Evolutionary conservation across 208 protist genomes (phyloP).

Genomic region (Trypanosoma grayi): DNA sequence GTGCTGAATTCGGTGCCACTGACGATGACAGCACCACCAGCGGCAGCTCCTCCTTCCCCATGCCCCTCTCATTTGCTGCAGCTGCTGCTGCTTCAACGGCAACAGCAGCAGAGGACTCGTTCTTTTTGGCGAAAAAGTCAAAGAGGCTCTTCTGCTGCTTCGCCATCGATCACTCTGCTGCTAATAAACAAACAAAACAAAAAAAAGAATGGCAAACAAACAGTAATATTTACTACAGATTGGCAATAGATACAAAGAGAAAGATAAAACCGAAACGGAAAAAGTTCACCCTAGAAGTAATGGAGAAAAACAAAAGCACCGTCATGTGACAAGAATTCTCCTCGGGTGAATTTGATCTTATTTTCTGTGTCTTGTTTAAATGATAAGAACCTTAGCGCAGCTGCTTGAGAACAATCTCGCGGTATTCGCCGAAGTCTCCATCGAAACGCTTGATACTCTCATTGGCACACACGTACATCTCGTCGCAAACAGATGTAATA

Average conservation of each 20-base stretch:
- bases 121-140: slow-evolving; percentile 3
- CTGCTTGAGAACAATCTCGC: slow-evolving; percentile 70
- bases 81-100: slow-evolving; percentile 17
- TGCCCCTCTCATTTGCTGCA: not conserved
- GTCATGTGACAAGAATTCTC: not conserved
- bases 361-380: not conserved
- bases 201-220: not conserved
- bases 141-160: slow-evolving; percentile 14
- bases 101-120: slow-evolving; percentile 10
- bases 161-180: slow-evolving; percentile 5
- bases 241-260: slow-evolving; percentile 4
- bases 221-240: not conserved
- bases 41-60: not conserved
- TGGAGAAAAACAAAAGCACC: slow-evolving; percentile 4
- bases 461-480: slow-evolving; percentile 89
- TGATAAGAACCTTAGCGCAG: slow-evolving; percentile 44
- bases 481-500: slow-evolving; percentile 90
- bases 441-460: slow-evolving; percentile 74
- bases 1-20: not conserved
- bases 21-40: not conserved
- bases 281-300: slow-evolving; percentile 1
- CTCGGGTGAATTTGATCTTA: not conserved
- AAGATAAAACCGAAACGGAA: slow-evolving; percentile 8
- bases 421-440: slow-evolving; percentile 89
- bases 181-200: not conserved